Evolutionary conservation across 768 basidiomycete genomes (phyloP).

Genomic region (Tricholoma sp.): DNA sequence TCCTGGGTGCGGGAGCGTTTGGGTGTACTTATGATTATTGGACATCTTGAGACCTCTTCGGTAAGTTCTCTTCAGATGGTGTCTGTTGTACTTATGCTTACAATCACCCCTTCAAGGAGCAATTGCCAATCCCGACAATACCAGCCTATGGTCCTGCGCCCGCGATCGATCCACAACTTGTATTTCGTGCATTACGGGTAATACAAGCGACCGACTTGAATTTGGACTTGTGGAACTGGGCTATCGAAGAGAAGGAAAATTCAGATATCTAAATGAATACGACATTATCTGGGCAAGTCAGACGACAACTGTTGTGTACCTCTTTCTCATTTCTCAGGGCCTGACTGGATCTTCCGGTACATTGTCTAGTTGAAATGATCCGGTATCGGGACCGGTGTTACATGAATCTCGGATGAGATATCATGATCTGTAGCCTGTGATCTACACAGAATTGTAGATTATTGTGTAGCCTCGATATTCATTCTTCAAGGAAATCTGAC

Average conservation of each 20-base stretch:
- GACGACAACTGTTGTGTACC: not conserved
- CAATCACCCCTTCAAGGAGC: constrained; percentile 21
- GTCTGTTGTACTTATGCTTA: not conserved
- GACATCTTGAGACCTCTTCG: constrained; percentile 47
- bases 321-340: too few species aligned
- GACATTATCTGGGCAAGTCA: not conserved
- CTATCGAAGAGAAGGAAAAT: constrained; percentile 20
- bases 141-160: constrained; percentile 36
- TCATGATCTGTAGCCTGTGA: constrained; percentile 4
- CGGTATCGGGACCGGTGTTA: constrained; percentile 8
- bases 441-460: not conserved
- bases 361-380: not conserved
- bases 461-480: not conserved
- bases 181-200: constrained; percentile 52
- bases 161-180: constrained; percentile 36
- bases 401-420: constrained; percentile 28
- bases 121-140: constrained; percentile 36
- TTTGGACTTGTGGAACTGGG: constrained; percentile 38
- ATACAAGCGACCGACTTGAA: constrained; percentile 44
- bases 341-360: too few species aligned
- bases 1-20: constrained; percentile 52
- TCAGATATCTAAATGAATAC: not conserved
- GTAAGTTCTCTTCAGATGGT: constrained; percentile 27
- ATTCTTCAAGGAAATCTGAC: not conserved
- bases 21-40: constrained; percentile 47